phyloP scores from a whole-genome alignment of 768 basidiomycete species.

The Phanerochaete sordida region DNA sequence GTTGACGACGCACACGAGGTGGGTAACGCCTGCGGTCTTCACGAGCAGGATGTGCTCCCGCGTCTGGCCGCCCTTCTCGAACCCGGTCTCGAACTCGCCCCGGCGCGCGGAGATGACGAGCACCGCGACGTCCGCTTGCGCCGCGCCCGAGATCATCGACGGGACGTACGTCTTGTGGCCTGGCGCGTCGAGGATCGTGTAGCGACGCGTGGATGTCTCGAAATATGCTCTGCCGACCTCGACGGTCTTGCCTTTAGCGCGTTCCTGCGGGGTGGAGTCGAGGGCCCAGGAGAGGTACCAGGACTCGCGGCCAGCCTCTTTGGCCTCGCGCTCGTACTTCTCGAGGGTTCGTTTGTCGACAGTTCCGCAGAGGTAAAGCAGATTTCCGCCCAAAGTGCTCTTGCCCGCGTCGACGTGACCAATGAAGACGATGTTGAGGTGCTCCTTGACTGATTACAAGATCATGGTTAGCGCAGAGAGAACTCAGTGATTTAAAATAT shows the following conservation, averaged over 20 bases:
- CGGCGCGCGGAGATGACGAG: constrained; percentile 98
- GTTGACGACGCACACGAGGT: constrained; percentile 85
- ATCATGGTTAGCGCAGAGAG: not conserved
- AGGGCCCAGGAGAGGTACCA: constrained; percentile 99
- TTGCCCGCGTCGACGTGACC: constrained; percentile 99
- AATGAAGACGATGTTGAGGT: constrained; percentile 95
- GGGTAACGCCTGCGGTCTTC: constrained; percentile 95
- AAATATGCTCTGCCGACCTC: constrained; percentile 98
- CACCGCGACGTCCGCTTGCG: constrained; percentile 96
- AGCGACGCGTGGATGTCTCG: constrained; percentile 80
- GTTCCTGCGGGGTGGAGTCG: constrained; percentile 96
- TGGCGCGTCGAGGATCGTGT: constrained; percentile 97
- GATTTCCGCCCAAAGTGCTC: constrained; percentile 96
- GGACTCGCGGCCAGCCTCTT: constrained; percentile 92
- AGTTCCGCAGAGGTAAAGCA: constrained; percentile 88
- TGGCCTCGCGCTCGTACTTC: constrained; percentile 95
- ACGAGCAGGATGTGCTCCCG: constrained; percentile 98
- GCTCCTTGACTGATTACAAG: constrained; percentile 66
- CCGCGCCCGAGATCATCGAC: constrained; percentile 96
- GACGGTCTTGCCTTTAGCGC: constrained; percentile 94
- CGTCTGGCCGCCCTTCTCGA: constrained; percentile 97
- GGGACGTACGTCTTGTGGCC: constrained; percentile 99
- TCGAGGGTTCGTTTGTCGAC: constrained; percentile 99
- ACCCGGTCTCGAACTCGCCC: constrained; percentile 99
- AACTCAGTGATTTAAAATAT: not conserved